A percentile compares a stretch with the other conserved stretches of the same genome.
phyloP scores from a whole-genome alignment of 108 stramenopile species.

The Mediolabrus comicus region DNA sequence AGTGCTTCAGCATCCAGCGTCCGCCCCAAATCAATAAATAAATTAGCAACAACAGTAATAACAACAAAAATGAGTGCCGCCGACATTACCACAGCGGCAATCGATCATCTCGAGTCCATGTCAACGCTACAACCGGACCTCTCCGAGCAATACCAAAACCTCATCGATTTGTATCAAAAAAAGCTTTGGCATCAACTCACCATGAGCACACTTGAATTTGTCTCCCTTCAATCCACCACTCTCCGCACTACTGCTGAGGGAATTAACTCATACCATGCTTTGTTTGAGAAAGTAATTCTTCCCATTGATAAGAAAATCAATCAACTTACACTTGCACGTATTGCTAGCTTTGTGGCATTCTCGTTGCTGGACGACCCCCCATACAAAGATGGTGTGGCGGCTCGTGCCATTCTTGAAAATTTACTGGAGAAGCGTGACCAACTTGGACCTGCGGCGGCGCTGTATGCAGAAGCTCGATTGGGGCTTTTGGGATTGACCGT shows the following conservation, averaged over 20 bases:
- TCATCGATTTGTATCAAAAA: conserved; percentile 58
- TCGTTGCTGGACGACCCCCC: conserved; percentile 40
- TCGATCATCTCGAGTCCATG: conserved; percentile 84
- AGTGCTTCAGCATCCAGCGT: too few relatives aligned
- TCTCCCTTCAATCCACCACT: conserved; percentile 32
- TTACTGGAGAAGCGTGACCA: conserved; percentile 32
- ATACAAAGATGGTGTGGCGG: conserved; percentile 40
- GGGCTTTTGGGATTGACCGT: conserved; percentile 53
- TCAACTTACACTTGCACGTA: conserved; percentile 85
- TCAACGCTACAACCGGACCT: conserved; percentile 71
- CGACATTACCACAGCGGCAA: conserved; percentile 57
- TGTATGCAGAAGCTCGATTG: conserved; percentile 73
- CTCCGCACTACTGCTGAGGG: conserved; percentile 45
- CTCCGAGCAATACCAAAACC: conserved; percentile 71
- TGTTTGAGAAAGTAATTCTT: conserved; percentile 59
- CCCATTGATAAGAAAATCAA: conserved; percentile 79
- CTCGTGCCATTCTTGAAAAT: conserved; percentile 51
- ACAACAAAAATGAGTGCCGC: conserved; percentile 21
- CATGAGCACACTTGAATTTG: conserved; percentile 66
- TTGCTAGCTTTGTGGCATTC: conserved; percentile 75
- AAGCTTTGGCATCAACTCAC: conserved; percentile 99
- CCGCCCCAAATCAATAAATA: too few relatives aligned
- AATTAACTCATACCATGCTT: conserved; percentile 62
- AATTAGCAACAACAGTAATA: background rate
- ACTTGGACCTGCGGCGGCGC: conserved; percentile 57